phyloP scores from a whole-genome alignment of 495 filamentous ascomycete species.

The Hypoxylon fragiforme region DNA sequence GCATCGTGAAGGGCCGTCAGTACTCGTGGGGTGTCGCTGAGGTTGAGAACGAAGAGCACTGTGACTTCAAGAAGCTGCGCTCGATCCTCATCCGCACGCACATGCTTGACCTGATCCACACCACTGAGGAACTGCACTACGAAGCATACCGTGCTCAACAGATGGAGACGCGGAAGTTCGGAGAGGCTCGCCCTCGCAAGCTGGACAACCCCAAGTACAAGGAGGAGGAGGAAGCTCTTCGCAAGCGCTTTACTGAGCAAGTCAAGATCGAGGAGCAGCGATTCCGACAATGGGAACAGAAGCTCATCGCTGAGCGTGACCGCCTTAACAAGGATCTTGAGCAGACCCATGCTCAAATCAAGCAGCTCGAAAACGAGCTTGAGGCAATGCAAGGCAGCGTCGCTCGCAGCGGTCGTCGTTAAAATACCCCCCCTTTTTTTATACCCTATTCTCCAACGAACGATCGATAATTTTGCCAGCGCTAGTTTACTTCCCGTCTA shows the following conservation, averaged over 20 bases:
- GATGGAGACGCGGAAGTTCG: constrained; percentile 99
- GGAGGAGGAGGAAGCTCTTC: constrained; percentile 95
- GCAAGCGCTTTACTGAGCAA: constrained; percentile 99
- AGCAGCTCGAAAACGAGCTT: constrained; percentile 89
- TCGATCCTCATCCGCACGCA: constrained; percentile 99
- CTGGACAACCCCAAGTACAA: constrained; percentile 99
- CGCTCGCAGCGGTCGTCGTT: constrained; percentile 94
- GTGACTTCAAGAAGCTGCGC: constrained; percentile 99
- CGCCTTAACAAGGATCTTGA: constrained; percentile 99
- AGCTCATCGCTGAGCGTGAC: constrained; percentile 96
- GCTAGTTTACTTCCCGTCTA: constrained; percentile 28
- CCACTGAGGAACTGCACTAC: constrained; percentile 98
- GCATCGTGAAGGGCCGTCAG: constrained; percentile 97
- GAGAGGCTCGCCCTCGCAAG: constrained; percentile 94
- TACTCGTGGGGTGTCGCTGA: constrained; percentile 99
- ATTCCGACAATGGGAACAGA: constrained; percentile 99
- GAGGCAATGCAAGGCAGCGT: constrained; percentile 91
- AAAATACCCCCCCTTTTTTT: constrained; percentile 43
- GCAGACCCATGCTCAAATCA: constrained; percentile 96
- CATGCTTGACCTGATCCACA: constrained; percentile 99
- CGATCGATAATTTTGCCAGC: constrained; percentile 25
- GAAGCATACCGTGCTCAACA: constrained; percentile 98
- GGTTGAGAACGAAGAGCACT: constrained; percentile 99
- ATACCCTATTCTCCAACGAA: constrained; percentile 28
- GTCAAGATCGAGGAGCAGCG: constrained; percentile 99